Evolutionary conservation across 2,329 filamentous ascomycete species (phyloP).

Genomic region (Zopfia rhizophila): DNA sequence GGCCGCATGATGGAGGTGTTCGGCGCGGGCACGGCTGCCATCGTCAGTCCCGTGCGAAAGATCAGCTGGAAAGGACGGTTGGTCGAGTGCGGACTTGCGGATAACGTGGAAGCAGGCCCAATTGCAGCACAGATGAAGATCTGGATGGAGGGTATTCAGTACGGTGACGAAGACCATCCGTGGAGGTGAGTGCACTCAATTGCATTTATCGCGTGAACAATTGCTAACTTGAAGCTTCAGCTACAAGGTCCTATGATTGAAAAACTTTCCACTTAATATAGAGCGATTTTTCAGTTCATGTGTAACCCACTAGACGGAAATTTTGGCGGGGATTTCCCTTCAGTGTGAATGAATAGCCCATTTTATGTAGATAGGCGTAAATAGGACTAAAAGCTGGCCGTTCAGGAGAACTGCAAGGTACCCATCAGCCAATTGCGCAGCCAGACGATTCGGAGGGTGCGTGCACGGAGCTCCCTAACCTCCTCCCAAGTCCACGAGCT

Average conservation of each 20-base stretch:
- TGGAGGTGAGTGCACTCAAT: conserved; percentile 76
- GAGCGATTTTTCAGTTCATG: no score
- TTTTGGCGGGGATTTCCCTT: conserved; percentile 3
- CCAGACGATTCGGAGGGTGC: conserved; percentile 9
- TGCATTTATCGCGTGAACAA: not conserved
- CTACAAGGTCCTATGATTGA: conserved; percentile 6
- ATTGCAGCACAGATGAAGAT: conserved; percentile 88
- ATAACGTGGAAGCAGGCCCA: conserved; percentile 86
- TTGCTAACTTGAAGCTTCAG: not conserved
- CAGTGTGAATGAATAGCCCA: not conserved
- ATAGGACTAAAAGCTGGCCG: not conserved
- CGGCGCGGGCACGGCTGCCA: conserved; percentile 90
- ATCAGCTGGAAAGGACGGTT: conserved; percentile 88
- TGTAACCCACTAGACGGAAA: no score
- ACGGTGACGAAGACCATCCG: conserved; percentile 83
- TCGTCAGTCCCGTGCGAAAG: conserved; percentile 87
- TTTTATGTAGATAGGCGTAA: not conserved
- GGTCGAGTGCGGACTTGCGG: conserved; percentile 84
- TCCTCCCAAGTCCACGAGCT: conserved; percentile 15
- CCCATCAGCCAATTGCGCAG: conserved; percentile 1
- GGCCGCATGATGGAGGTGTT: conserved; percentile 93
- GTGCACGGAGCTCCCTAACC: conserved; percentile 6
- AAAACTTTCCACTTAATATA: conserved; percentile 1
- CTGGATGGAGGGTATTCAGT: conserved; percentile 96
- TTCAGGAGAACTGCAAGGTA: not conserved